Evolutionary conservation across 495 filamentous ascomycete genomes (phyloP).

Genomic region (Tetracladium marchalianum): DNA sequence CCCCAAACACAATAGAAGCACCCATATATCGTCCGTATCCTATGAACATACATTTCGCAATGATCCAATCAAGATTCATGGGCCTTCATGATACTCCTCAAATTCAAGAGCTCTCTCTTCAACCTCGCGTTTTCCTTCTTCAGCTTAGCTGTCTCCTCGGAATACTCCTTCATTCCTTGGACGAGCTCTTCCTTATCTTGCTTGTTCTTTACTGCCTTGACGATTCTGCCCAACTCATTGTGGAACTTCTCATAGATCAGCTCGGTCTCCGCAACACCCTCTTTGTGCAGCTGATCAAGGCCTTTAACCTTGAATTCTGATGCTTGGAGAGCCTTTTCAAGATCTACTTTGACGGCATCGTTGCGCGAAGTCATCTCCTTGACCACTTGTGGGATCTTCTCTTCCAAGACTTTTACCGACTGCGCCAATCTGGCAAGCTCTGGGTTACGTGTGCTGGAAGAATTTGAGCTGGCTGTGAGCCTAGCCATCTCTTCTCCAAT

Average conservation of each 20-base stretch:
- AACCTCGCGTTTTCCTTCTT: constrained; percentile 70
- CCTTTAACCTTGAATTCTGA: constrained; percentile 71
- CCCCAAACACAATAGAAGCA: no score
- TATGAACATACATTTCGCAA: no score
- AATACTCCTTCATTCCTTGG: constrained; percentile 50
- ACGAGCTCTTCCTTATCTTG: constrained; percentile 66
- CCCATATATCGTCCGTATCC: no score
- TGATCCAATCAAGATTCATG: constrained; percentile 4
- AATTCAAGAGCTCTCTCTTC: constrained; percentile 39
- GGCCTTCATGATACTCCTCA: constrained; percentile 36
- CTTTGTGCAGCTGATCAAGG: constrained; percentile 81
- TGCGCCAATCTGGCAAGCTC: constrained; percentile 41
- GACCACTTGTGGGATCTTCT: constrained; percentile 49
- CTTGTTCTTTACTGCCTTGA: constrained; percentile 57
- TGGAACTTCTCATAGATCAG: constrained; percentile 91
- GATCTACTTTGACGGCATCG: constrained; percentile 50
- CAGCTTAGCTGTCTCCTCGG: constrained; percentile 58
- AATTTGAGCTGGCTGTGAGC: constrained; percentile 34
- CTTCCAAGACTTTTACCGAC: constrained; percentile 54
- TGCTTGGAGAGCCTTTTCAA: constrained; percentile 58
- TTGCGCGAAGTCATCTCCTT: constrained; percentile 51
- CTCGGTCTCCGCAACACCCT: constrained; percentile 87
- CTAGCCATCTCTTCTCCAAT: constrained; percentile 75
- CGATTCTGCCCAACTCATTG: constrained; percentile 73
- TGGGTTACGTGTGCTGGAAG: not conserved